Percentiles rank a stretch among this genome's conserved stretches.
Evolutionary conservation across 2,329 filamentous ascomycete genomes (phyloP).

Genomic region (Harringtonia lauricola): DNA sequence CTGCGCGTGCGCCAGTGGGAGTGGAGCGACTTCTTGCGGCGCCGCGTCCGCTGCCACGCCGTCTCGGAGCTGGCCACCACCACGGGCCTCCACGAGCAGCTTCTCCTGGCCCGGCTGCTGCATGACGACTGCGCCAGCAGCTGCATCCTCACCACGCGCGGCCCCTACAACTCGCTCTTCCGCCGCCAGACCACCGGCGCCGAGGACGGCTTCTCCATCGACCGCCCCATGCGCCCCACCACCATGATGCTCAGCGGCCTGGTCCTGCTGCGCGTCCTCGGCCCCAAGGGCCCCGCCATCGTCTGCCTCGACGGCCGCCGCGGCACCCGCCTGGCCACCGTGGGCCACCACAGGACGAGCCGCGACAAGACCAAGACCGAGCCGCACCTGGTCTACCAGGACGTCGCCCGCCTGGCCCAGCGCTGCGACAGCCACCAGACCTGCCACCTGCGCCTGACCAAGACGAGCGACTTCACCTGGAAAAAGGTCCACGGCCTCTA

Average conservation of each 20-base stretch:
- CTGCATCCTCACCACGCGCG: conserved; percentile 11
- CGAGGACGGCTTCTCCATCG: conserved; percentile 15
- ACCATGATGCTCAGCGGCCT: conserved; percentile 13
- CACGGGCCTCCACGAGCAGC: conserved; percentile 14
- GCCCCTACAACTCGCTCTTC: conserved; percentile 16
- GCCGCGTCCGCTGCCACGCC: conserved; percentile 15
- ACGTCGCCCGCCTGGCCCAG: conserved; percentile 2
- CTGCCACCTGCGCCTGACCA: too few relatives aligned
- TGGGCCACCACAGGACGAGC: conserved; percentile 5
- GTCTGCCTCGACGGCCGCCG: conserved; percentile 1
- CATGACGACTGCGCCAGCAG: conserved; percentile 10
- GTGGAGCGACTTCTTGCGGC: conserved; percentile 19
- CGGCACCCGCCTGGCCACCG: not conserved
- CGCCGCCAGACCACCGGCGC: not conserved
- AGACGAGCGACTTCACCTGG: too few relatives aligned
- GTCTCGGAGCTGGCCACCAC: conserved; percentile 15
- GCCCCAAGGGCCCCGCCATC: conserved; percentile 1
- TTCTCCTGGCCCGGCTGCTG: conserved; percentile 17
- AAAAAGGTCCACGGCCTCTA: too few relatives aligned
- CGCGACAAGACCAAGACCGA: too few relatives aligned
- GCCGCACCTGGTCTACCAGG: conserved; percentile 1
- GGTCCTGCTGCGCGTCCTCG: conserved; percentile 7
- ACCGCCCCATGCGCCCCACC: conserved; percentile 10
- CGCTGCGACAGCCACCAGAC: too few relatives aligned
- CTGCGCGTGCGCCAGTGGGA: conserved; percentile 16